Base-by-base conservation (phyloP, 176 grass and related monocot genomes). In the Aechmea fasciata region DNA sequence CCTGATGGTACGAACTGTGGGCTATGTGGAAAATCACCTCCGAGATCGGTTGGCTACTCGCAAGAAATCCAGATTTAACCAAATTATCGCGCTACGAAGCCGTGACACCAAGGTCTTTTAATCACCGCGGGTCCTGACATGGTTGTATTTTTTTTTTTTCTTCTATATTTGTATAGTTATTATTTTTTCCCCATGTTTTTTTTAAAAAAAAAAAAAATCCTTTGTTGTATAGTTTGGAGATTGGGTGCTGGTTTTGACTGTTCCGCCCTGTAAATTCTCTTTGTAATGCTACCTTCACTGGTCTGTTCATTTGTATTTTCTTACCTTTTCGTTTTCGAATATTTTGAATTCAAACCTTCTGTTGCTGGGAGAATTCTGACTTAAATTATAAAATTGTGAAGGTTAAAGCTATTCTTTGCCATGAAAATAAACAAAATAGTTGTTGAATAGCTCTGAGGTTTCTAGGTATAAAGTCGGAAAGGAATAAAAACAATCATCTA, bases 131-230 rank as follows among this genome's bases (percentile, higher is more conserved):
- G 73, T 61, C 47, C 77, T 69, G 69, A 69, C 49, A 80, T 87
- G 68, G 20, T 68, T 59, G 63, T 8, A 19, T 72, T 57, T 41
- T 65, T 63, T 8, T 49, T 72, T 51, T 23, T 29, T 69, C 50
- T n/a, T 24, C 55, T 18, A 61, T 69, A 54, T 25, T 50, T 83
- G 80, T 87, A 80, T 70, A 87, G 85, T 83, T 73, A 77, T 4
- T 82, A 49, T 70, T 79, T 70, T 70, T 47, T 3, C 6, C 41
- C 70, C 71, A 48, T 52, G 26, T 51, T 2, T 3, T 6, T 11
- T 41, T n/a, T 9, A 47, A 13, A 26, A 26, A 26, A 24, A 24
- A 24, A 24, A 24, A 26, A 26, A 2, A 53, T 47, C 28, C 62
- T 61, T 19, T 18, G 14, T 51, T 80, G 65, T 57, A 80, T 64